Conservation (phyloP, 495 filamentous ascomycete genomes). For the Astrocystis sublimbata region DNA sequence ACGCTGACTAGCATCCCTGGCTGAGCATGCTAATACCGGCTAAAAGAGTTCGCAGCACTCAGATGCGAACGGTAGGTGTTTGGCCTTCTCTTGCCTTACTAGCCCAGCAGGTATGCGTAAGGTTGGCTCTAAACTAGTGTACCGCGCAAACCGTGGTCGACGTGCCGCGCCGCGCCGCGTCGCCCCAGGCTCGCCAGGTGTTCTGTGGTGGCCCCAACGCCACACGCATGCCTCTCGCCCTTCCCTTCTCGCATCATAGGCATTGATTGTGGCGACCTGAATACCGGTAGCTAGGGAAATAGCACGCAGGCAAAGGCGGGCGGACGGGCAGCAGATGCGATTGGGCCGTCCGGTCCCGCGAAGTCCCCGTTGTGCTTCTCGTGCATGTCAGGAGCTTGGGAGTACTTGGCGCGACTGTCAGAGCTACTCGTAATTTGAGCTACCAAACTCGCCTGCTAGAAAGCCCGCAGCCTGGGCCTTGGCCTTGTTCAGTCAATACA, state of each 20-base stretch:
- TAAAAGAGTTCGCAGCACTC: conserved; percentile 4
- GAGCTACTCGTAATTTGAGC: conserved; percentile 3
- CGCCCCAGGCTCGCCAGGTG: no score
- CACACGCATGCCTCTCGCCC: conserved; percentile 9
- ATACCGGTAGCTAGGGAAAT: conserved; percentile 1
- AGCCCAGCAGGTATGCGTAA: neutral
- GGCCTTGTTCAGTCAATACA: neutral
- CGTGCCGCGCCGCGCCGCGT: no score
- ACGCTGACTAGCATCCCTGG: neutral
- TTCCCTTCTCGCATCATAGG: conserved; percentile 14
- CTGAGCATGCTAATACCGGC: conserved; percentile 12
- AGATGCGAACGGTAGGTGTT: neutral
- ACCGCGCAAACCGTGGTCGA: no score
- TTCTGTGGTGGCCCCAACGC: no score
- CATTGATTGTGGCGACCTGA: conserved; percentile 17
- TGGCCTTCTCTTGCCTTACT: neutral
- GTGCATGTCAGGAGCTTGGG: conserved; percentile 8
- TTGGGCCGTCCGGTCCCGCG: conserved; percentile 6
- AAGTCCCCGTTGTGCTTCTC: neutral
- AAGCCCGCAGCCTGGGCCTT: neutral
- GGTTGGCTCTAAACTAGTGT: no score
- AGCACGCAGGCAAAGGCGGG: neutral
- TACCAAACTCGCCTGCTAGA: conserved; percentile 18
- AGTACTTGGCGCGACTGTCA: conserved; percentile 1
- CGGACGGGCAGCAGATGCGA: neutral